phyloP scores from a whole-genome alignment of 164 flowering plant genomes.

The Vitis riparia region DNA sequence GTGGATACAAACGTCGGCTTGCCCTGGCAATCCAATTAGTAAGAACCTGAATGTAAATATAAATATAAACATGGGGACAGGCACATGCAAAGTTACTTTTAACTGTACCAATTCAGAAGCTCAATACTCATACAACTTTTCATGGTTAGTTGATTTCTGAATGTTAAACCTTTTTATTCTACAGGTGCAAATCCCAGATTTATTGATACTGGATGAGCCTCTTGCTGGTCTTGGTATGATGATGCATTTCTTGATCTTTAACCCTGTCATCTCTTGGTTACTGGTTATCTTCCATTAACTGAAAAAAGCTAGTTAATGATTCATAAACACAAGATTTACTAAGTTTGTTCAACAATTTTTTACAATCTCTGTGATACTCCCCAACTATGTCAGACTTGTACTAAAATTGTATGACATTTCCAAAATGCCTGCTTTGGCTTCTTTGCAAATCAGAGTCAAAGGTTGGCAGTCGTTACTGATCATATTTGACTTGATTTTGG shows the following conservation, averaged over 20 bases:
- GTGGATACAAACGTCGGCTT: slow-evolving; percentile 98
- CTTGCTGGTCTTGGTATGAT: slow-evolving; percentile 99
- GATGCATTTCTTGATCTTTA: slow-evolving; percentile 9
- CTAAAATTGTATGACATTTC: not conserved
- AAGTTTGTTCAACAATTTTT: not conserved
- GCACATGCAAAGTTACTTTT: not conserved
- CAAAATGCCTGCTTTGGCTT: too few relatives aligned
- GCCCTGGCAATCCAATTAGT: slow-evolving; percentile 96
- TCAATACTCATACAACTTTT: not conserved
- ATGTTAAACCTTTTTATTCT: slow-evolving; percentile 1
- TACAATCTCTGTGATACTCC: not conserved
- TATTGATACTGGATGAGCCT: slow-evolving; percentile 94
- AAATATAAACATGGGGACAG: not conserved
- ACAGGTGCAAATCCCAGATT: slow-evolving; percentile 87
- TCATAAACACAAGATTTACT: too few relatives aligned
- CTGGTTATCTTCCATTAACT: not conserved
- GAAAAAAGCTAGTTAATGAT: too few relatives aligned
- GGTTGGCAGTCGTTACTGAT: not conserved
- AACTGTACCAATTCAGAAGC: not conserved
- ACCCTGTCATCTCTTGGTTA: not conserved
- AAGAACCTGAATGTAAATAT: slow-evolving; percentile 16
- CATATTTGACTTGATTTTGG: too few relatives aligned
- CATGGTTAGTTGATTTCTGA: not conserved
- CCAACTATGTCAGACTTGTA: too few relatives aligned
- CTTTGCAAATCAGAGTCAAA: too few relatives aligned